Evolutionary conservation across 495 filamentous ascomycete genomes (phyloP).

Genomic region (Penicillium odoratum): DNA sequence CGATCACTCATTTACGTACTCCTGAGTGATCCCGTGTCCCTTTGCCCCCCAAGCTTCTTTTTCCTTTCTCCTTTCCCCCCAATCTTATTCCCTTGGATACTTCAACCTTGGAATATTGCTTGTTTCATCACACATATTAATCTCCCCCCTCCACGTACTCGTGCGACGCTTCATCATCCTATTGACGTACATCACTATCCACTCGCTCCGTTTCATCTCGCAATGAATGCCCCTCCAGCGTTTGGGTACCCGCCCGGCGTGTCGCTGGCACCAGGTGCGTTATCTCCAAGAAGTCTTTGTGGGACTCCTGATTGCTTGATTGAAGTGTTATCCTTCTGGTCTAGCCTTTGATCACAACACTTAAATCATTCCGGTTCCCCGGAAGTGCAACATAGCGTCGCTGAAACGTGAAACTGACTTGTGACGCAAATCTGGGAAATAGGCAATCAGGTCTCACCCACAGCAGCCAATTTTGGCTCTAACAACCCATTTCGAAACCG

Average conservation of each 20-base stretch:
- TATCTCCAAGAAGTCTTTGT: conserved; percentile 11
- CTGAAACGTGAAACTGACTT: conserved; percentile 10
- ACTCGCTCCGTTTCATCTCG: conserved; percentile 27
- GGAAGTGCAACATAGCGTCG: not conserved
- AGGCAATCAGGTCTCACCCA: conserved; percentile 39
- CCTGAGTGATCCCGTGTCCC: conserved; percentile 5
- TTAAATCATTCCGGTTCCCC: not conserved
- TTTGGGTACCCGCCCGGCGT: conserved; percentile 41
- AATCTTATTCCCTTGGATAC: not conserved
- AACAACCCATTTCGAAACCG: conserved; percentile 99
- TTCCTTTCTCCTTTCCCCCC: not conserved
- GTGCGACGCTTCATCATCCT: conserved; percentile 3
- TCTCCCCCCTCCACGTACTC: conserved; percentile 4
- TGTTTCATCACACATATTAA: conserved; percentile 6
- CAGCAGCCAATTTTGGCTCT: conserved; percentile 69
- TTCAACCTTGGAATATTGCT: not conserved
- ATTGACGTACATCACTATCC: conserved; percentile 15
- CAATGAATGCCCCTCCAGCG: conserved; percentile 44
- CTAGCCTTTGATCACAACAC: not conserved
- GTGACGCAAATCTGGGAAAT: conserved; percentile 7
- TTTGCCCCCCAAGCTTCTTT: conserved; percentile 5
- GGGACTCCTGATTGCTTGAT: not conserved
- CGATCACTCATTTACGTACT: conserved; percentile 5
- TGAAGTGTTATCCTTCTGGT: not conserved
- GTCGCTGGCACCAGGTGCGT: conserved; percentile 44